A percentile compares a stretch with the other conserved stretches of the same genome.
Conservation (phyloP, 164 flowering plant genomes). For the Vitis rupestris region DNA sequence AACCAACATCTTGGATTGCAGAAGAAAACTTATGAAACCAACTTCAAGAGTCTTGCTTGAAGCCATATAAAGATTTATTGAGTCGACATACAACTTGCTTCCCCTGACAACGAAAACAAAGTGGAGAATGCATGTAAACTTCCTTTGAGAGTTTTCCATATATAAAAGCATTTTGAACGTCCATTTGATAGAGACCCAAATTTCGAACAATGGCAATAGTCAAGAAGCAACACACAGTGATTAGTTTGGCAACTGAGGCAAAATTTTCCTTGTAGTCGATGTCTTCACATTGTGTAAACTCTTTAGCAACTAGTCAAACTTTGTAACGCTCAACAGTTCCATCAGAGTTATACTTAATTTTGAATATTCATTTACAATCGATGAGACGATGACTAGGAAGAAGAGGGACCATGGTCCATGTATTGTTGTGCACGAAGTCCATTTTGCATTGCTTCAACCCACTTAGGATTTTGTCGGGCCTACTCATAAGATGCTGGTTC, state of each 20-base stretch:
- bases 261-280: not conserved
- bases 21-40: constrained; percentile 4
- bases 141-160: constrained; percentile 3
- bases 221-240: not conserved
- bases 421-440: too few relatives aligned
- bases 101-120: not conserved
- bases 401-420: too few relatives aligned
- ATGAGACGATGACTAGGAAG: too few relatives aligned
- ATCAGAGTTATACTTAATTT: not conserved
- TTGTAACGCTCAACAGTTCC: not conserved
- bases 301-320: not conserved
- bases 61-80: constrained; percentile 1
- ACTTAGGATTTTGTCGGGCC: too few relatives aligned
- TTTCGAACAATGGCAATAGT: not conserved
- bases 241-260: not conserved
- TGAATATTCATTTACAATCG: not conserved
- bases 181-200: constrained; percentile 12
- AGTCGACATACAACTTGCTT: not conserved
- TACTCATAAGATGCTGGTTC: too few relatives aligned
- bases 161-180: constrained; percentile 5
- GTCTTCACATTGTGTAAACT: not conserved
- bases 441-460: too few relatives aligned
- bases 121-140: constrained; percentile 3
- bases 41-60: constrained; percentile 10
- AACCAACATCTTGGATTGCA: not conserved